Conservation (phyloP, 495 filamentous ascomycete genomes). For the Podospora bellae-mahoneyi region DNA sequence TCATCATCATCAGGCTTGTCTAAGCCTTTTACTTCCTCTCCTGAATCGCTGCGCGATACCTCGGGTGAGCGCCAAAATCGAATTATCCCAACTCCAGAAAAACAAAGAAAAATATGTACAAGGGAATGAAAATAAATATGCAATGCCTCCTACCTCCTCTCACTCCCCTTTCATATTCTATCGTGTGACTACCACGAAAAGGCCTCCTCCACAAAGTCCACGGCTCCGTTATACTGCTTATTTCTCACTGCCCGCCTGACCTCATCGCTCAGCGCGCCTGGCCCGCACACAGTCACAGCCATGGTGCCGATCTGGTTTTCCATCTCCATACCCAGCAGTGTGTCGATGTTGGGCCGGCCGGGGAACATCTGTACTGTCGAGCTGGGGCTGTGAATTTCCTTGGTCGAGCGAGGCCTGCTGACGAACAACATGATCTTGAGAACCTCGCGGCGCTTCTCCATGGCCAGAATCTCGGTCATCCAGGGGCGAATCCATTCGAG, state of each 20-base stretch:
- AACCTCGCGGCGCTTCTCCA: conserved; percentile 77
- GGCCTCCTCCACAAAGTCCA: conserved; percentile 93
- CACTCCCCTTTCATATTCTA: not conserved
- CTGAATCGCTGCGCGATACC: not conserved
- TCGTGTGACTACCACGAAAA: conserved; percentile 69
- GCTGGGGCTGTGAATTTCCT: conserved; percentile 78
- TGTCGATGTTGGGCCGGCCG: conserved; percentile 58
- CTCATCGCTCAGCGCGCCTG: conserved; percentile 83
- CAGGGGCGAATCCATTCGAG: conserved; percentile 89
- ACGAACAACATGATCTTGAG: conserved; percentile 86
- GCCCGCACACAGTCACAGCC: conserved; percentile 84
- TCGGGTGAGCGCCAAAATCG: not conserved
- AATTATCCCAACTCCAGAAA: conserved; percentile 4
- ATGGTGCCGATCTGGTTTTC: conserved; percentile 74
- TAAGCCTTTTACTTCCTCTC: not conserved
- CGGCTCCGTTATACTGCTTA: conserved; percentile 58
- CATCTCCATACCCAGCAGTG: conserved; percentile 74
- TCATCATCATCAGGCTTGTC: not conserved
- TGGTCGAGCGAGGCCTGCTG: conserved; percentile 71
- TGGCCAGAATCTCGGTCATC: conserved; percentile 91
- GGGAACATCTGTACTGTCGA: conserved; percentile 87
- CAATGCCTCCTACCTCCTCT: not conserved
- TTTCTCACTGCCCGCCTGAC: conserved; percentile 70
- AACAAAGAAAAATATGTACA: conserved; percentile 16
- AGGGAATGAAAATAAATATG: not conserved